Evolutionary conservation across 306 rosid species (phyloP), one percentile per base, ranked within the genome.

Genomic region (Malus orientalis): DNA sequence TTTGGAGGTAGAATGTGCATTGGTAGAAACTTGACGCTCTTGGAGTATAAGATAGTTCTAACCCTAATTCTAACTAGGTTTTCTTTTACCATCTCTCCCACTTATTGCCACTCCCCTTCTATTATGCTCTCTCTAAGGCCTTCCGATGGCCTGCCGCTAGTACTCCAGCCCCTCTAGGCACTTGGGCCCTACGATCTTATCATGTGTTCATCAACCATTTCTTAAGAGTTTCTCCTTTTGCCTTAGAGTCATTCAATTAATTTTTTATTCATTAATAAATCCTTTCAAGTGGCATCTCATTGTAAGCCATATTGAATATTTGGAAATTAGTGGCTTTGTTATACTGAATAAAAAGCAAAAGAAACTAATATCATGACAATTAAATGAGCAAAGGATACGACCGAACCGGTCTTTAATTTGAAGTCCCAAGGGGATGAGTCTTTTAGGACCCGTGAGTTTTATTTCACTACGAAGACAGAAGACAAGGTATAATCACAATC

Each of bases 1-100:
- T 90, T 93, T 73, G 98, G 98, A 74, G 98, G 97, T 3, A 87
- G 98, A 44, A 85, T 85, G 85, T 93, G 97, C 77, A 82, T 93
- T 12, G 98, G 98, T 4, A 85, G 92, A 75, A 93, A 89, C 92
- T 82, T 93, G 81, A 82, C 82, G 27, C 76, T 89, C 22, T 78
- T 88, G 93, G 98, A 93, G 89, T 91, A 91, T 12, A 91, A 86
- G 91, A 81, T 93, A 51, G 91, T 90, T 38, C 73, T 93, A 65
- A 82, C 89, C 27, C 76, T 86, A 18, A 87, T 90, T 25, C 88
- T 93, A 19, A 79, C 98, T 73, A 88, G 83, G 75, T 93, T 93
- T 90, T 89, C 85, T 15, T 84, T 93, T 25, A 79, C 84, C 3
- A 66, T 89, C 13, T 87, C 96, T 5, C 90, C 93, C 0, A 14